Base-by-base conservation (phyloP, 495 filamentous ascomycete species). In the Venustampulla echinocandica region DNA sequence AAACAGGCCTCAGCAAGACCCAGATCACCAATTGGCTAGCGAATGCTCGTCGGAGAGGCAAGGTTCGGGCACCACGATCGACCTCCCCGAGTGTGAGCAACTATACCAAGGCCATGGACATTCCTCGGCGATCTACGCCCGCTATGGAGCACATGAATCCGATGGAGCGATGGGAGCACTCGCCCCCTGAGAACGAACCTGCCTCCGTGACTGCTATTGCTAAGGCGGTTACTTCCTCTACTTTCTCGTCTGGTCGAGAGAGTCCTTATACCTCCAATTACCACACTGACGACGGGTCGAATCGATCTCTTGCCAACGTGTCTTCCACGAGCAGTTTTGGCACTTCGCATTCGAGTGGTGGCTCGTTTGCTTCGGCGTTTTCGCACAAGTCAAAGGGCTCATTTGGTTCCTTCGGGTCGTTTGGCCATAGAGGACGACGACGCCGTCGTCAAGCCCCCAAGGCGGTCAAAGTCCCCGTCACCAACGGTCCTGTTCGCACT, bases 11-110 rank as follows among this genome's bases (percentile, higher is more conserved):
- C 20, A 87, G 70, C 50, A 74, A 79, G 52, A 80, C 69, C 10
- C 87, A 93, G 60, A 85, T 93, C 41, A 79, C 78, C 19, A 90
- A 90, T 58, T 92, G 86, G 87, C 74, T 93, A 10, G 87, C 87
- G 41, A 93, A 93, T 61, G 84, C 86, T 44, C 79, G 86, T 30
- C 76, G 87, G 27, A 70, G 86, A 45, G 78, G 81, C 46, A 90
- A 90, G 68, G 75, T 81, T 42, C 73, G 76, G 21, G 67, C 76
- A 20, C 67, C 72, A 17, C 65, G 74, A 42, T 76, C 75, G 15
- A 77, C 70, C 14, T 76, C 73, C 19, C 79, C 79, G 13, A 74
- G 76, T 44, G 62, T 76, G 15, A 67, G 67, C 18, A 61, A 60
- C 44, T 67, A 61, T 47, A 57, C 72, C n/a, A 73, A 73, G 42